Percentiles rank a stretch among this genome's conserved stretches.
phyloP scores from a whole-genome alignment of 768 basidiomycete species.

The Glaciozyma martinii region DNA sequence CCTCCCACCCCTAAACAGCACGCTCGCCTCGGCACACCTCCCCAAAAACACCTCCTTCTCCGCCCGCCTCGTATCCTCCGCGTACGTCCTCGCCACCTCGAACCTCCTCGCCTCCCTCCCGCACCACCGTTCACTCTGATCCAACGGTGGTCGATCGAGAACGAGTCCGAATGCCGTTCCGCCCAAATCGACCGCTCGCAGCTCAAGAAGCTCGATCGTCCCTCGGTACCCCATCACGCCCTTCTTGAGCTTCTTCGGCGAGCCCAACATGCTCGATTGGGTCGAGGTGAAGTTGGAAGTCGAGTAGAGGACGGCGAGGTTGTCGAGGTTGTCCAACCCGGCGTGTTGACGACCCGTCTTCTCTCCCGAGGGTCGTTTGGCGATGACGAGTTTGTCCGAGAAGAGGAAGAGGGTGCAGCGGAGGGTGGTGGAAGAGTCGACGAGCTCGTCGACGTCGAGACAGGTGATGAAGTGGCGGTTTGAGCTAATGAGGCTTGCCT shows the following conservation, averaged over 20 bases:
- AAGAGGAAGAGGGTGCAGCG: conserved; percentile 88
- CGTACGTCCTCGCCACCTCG: conserved; percentile 46
- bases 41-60: conserved; percentile 27
- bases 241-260: conserved; percentile 58
- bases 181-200: conserved; percentile 66
- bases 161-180: conserved; percentile 69
- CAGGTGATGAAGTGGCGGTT: conserved; percentile 80
- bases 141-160: conserved; percentile 69
- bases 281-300: conserved; percentile 20
- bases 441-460: conserved; percentile 77
- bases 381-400: conserved; percentile 84
- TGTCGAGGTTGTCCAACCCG: conserved; percentile 71
- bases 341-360: conserved; percentile 41
- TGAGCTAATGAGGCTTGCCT: conserved; percentile 75
- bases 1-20: not conserved
- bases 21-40: conserved; percentile 2
- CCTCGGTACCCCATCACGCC: conserved; percentile 73
- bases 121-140: conserved; percentile 69
- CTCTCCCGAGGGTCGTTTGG: conserved; percentile 55
- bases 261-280: conserved; percentile 48
- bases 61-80: conserved; percentile 3
- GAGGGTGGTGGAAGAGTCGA: conserved; percentile 47
- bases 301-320: conserved; percentile 43
- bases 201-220: conserved; percentile 74
- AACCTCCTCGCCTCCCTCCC: conserved; percentile 74